Conservation (phyloP, 1,284 basidiomycete species). For the Trametes hirsuta region DNA sequence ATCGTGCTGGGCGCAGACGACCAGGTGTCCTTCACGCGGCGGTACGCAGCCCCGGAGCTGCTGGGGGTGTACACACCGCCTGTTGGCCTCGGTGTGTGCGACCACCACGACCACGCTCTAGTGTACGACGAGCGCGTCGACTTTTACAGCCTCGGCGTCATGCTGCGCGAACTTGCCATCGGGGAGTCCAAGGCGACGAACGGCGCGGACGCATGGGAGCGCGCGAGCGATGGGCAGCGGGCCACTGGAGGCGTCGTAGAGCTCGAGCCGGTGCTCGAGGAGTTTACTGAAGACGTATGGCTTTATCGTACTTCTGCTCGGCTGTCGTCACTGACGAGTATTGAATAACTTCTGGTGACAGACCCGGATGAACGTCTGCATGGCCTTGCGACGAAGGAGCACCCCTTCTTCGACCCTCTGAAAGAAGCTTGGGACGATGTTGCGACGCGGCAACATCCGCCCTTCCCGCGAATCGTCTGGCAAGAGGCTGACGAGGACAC, state of each 20-base stretch:
- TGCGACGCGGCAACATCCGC: slow-evolving; percentile 16
- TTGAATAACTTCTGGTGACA: slow-evolving; percentile 8
- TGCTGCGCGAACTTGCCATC: slow-evolving; percentile 24
- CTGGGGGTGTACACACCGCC: slow-evolving; percentile 11
- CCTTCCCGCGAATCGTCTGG: slow-evolving; percentile 16
- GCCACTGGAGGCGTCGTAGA: not conserved
- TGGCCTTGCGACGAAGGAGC: slow-evolving; percentile 10
- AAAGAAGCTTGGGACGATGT: slow-evolving; percentile 21
- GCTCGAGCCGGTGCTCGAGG: slow-evolving; percentile 22
- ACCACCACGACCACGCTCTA: slow-evolving; percentile 9
- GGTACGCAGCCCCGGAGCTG: slow-evolving; percentile 28
- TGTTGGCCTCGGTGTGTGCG: not conserved
- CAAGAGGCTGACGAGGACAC: slow-evolving; percentile 18
- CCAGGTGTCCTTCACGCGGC: slow-evolving; percentile 25
- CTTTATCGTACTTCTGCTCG: not conserved
- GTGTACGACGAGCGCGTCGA: slow-evolving; percentile 28
- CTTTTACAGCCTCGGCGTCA: slow-evolving; percentile 25
- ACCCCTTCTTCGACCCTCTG: slow-evolving; percentile 22
- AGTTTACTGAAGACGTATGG: slow-evolving; percentile 18
- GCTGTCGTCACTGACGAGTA: too few species aligned
- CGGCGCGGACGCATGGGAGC: slow-evolving; percentile 9
- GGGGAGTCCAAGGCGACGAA: slow-evolving; percentile 1
- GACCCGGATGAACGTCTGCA: slow-evolving; percentile 17
- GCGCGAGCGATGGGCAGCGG: slow-evolving; percentile 13
- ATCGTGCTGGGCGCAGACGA: slow-evolving; percentile 21